phyloP scores from a whole-genome alignment of 257 asterid genomes.

The Misopates orontium region DNA sequence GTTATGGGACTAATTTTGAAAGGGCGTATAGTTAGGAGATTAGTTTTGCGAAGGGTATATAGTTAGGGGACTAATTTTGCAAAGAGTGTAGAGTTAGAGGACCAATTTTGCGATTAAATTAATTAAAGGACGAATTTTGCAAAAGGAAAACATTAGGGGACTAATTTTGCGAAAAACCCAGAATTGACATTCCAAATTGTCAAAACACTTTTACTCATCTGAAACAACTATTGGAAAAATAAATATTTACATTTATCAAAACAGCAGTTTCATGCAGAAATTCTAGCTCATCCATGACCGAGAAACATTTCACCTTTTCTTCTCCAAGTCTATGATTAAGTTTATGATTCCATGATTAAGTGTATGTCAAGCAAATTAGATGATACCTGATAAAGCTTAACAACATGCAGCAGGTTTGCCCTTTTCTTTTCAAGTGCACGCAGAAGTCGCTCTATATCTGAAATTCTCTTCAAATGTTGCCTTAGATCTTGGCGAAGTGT shows the following conservation, averaged over 20 bases:
- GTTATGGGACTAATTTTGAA: too few species aligned
- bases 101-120: too few species aligned
- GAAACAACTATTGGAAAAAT: neutral
- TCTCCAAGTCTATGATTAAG: neutral
- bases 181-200: too few species aligned
- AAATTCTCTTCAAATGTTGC: conserved; percentile 89
- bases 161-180: too few species aligned
- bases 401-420: conserved; percentile 77
- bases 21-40: too few species aligned
- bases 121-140: too few species aligned
- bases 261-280: neutral
- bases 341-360: neutral
- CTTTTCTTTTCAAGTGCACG: conserved; percentile 78
- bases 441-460: conserved; percentile 81
- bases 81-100: too few species aligned
- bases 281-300: conserved; percentile 7
- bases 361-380: conserved; percentile 21
- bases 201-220: neutral
- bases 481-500: conserved; percentile 81
- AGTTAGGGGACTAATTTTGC: too few species aligned
- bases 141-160: too few species aligned
- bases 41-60: too few species aligned
- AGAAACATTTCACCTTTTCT: neutral
- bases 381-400: conserved; percentile 93
- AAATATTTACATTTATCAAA: neutral